Percentiles rank a stretch among this genome's conserved stretches.
Conservation (phyloP, 306 rosid genomes). For the Prunus mume region DNA sequence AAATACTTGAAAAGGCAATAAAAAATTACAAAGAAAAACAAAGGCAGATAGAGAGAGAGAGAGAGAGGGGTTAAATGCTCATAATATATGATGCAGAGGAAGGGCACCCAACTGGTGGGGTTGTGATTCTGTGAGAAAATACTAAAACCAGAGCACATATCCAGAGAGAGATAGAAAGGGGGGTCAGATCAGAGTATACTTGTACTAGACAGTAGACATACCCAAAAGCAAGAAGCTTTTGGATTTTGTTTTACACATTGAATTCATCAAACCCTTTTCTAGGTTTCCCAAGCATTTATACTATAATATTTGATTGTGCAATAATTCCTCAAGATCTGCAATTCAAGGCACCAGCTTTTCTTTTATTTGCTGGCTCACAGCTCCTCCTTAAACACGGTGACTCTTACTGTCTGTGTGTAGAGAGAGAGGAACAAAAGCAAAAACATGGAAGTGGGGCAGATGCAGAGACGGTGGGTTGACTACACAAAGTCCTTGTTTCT, state of each 20-base stretch:
- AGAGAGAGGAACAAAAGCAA: slow-evolving; percentile 20
- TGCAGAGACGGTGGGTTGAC: slow-evolving; percentile 87
- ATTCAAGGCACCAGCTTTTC: slow-evolving; percentile 21
- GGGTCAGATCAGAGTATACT: not conserved
- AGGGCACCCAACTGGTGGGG: slow-evolving; percentile 26
- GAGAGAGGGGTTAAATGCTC: too few relatives aligned
- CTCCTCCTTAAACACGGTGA: not conserved
- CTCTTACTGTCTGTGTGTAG: slow-evolving; percentile 26
- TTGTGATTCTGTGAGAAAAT: slow-evolving; percentile 7
- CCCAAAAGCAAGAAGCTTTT: slow-evolving; percentile 20
- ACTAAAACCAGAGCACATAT: slow-evolving; percentile 16
- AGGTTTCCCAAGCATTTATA: slow-evolving; percentile 17
- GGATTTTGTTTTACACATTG: slow-evolving; percentile 22
- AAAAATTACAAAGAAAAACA: too few relatives aligned
- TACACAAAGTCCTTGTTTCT: slow-evolving; percentile 62
- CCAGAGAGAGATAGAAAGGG: slow-evolving; percentile 20
- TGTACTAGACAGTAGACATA: slow-evolving; percentile 1
- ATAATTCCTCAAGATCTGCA: slow-evolving; percentile 45
- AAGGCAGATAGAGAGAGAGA: too few relatives aligned
- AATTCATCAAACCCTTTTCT: slow-evolving; percentile 24
- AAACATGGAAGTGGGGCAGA: slow-evolving; percentile 86
- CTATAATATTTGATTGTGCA: slow-evolving; percentile 28
- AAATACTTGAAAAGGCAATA: too few relatives aligned
- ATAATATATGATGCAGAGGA: not conserved
- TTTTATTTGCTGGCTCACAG: slow-evolving; percentile 28